Evolutionary conservation across 2,329 filamentous ascomycete species (phyloP), one percentile per base, ranked within the genome.

Genomic region (Gremmenia infestans): DNA sequence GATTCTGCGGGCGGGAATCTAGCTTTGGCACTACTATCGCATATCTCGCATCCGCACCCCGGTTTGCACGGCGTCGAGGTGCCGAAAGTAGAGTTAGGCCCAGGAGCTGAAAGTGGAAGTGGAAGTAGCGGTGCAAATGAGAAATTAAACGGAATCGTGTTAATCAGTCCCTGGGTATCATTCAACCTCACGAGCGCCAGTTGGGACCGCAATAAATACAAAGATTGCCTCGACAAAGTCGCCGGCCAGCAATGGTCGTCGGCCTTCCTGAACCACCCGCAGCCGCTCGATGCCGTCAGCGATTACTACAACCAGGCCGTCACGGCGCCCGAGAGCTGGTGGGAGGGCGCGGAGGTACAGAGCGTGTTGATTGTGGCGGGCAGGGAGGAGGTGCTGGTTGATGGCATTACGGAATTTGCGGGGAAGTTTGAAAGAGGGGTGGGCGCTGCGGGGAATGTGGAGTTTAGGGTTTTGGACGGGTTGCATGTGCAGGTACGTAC

Each of bases 81-180:
- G 43, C 67, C 73, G 0, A 67, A 71, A 0, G 55, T 84, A 19
- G 53, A 66, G 0, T 65, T 81, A 6, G 63, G 68, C 22, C 22
- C 4, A 22, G 22, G 22, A 22, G 22, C 22, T 22, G 22, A 22
- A 22, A 22, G 22, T 22, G 22, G 22, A 22, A 22, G 22, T 22
- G 22, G 22, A 22, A 22, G 22, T 22, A 4, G 22, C 22, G 22
- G 22, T 22, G 22, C 22, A 32, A 8, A 32, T 0, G 66, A 65
- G 3, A 75, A 74, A 8, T 69, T 86, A 15, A 74, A 74, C 2
- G 81, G 75, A 3, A 74, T 76, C 0, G 64, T 84, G 7, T 71
- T 85, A 6, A 76, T 86, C 54, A 78, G 76, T 0, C 83, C 83
- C 0, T 87, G 83, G 83, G 72, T 76, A 1, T 74, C 74, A 1